phyloP scores from a whole-genome alignment of 768 basidiomycete species.

The Saitozyma podzolica region DNA sequence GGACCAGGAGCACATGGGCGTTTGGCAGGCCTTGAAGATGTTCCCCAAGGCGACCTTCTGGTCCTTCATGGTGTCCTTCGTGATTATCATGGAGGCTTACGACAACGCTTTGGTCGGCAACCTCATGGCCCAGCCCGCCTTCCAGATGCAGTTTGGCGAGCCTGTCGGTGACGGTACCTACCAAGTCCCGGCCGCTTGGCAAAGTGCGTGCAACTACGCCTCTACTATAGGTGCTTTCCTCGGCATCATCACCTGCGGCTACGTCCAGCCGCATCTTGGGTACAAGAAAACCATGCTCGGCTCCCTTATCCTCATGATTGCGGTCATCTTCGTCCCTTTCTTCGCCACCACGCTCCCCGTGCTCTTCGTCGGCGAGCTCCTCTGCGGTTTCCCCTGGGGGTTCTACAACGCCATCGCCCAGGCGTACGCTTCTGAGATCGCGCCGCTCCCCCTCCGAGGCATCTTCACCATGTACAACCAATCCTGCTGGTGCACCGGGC shows the following conservation, averaged over 20 bases:
- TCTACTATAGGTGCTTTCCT: conserved; percentile 1
- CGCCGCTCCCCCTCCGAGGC: conserved; percentile 1
- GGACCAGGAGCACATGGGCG: background rate
- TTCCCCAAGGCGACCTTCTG: conserved; percentile 45
- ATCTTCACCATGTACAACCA: conserved; percentile 2
- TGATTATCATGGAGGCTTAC: conserved; percentile 28
- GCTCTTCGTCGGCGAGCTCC: conserved; percentile 7
- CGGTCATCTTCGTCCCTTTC: conserved; percentile 1
- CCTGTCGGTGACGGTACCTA: conserved; percentile 1
- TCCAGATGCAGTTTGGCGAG: conserved; percentile 6
- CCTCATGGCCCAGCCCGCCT: conserved; percentile 5
- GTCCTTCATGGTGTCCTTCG: conserved; percentile 28
- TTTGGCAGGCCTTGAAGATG: background rate
- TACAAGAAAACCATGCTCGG: conserved; percentile 12
- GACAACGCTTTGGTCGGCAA: background rate
- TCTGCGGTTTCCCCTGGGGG: conserved; percentile 8
- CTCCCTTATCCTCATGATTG: conserved; percentile 2
- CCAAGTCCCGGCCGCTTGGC: conserved; percentile 5
- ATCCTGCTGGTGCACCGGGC: background rate
- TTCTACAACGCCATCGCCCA: conserved; percentile 2
- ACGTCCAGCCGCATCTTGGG: background rate
- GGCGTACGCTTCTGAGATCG: conserved; percentile 3
- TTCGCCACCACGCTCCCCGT: conserved; percentile 4
- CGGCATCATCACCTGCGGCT: background rate
- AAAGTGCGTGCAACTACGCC: background rate